Base-by-base conservation (phyloP, 2,329 filamentous ascomycete genomes). In the Volutella citrinella region DNA sequence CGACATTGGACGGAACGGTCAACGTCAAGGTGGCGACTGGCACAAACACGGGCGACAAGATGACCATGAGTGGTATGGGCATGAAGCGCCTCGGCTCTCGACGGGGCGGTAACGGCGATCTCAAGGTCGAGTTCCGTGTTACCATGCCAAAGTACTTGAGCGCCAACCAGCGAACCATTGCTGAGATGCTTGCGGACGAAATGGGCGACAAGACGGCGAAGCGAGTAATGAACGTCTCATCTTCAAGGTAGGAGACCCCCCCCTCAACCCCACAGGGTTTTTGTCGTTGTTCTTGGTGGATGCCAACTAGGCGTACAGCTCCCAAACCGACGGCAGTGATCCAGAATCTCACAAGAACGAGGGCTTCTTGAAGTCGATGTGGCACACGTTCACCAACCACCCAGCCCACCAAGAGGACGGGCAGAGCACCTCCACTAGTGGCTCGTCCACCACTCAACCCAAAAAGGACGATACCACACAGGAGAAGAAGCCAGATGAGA, bases 151-250 rank as follows among this genome's bases (percentile, higher is more conserved):
- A 95, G 66, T 96, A 91, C 55, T 72, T 98, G 46, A 88, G 78
- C 34, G 78, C 84, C 27, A 97, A 95, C 66, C 90, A 98, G 69
- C 78, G 93, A 34, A 94, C 87, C 1, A 85, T 98, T 39, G 68
- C 95, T 27, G 93, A 98, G 68, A 91, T 97, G 79, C 78, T 98
- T 46, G 93, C 93, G 7, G 90, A 98, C 53, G 93, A 98, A 68
- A 84, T 98, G 80, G 83, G 78, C 23, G 93, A 98, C 64, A 89
- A 90, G 69, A 87, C 79, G 18, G 93, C 93, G 20, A 93, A 87
- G 68, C 77, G 93, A 27, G 79, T 95, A 36, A 97, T 98, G 89
- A 91, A 94, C 55, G 69, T 95, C 36, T 57, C 56, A 19, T 61
- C 60, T 32, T 51, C 52, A 24, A 55, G 51, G 59, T 62, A 49